Conservation (phyloP, 441 rosid genomes). For the Theobroma grandiflorum region DNA sequence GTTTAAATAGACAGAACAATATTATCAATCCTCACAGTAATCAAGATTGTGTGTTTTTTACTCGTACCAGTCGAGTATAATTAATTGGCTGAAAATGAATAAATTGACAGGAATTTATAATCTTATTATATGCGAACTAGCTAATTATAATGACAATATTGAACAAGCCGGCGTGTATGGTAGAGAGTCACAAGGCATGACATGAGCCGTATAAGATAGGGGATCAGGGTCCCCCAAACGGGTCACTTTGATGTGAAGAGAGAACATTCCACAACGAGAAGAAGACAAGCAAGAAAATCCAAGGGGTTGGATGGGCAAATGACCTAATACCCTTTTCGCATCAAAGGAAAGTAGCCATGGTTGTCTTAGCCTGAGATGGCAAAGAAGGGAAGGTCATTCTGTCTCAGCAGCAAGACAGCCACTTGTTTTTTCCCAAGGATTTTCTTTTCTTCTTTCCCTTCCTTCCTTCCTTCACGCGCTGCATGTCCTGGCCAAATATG, state of each 20-base stretch:
- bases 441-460: background rate
- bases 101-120: background rate
- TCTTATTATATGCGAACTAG: background rate
- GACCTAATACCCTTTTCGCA: constrained; percentile 15
- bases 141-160: background rate
- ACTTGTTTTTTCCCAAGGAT: background rate
- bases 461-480: constrained; percentile 13
- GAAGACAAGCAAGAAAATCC: constrained; percentile 43
- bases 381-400: no score
- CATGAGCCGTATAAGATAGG: constrained; percentile 12
- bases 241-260: constrained; percentile 20
- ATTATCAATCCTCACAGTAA: no score
- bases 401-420: background rate
- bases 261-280: constrained; percentile 35
- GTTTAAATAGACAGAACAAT: no score
- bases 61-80: background rate
- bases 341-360: constrained; percentile 6
- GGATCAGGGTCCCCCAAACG: constrained; percentile 18
- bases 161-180: background rate
- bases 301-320: constrained; percentile 28
- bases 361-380: background rate
- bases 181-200: constrained; percentile 34
- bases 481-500: background rate
- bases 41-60: background rate
- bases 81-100: background rate